A percentile compares a stretch with the other conserved stretches of the same genome.
Evolutionary conservation across 169 alveolate genomes (phyloP).

Genomic region (Amoebophrya sp.): DNA sequence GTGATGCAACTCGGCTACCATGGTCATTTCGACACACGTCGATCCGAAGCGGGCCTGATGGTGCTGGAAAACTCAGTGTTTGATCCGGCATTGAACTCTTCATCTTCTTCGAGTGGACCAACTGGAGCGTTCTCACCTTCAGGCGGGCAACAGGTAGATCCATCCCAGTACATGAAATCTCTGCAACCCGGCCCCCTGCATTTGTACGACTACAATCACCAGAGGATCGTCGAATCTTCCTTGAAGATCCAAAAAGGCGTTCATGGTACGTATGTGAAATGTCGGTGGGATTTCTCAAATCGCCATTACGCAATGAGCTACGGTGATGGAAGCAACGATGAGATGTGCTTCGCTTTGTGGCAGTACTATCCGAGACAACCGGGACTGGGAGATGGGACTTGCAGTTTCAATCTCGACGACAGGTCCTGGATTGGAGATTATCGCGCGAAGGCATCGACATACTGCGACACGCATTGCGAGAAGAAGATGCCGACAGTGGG

Average conservation of each 20-base stretch:
- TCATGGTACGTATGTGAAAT: background rate
- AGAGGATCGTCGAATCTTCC: background rate
- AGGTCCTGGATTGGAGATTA: background rate
- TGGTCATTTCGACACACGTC: background rate
- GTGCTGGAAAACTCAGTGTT: background rate
- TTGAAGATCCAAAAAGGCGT: background rate
- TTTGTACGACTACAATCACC: background rate
- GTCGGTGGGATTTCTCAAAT: background rate
- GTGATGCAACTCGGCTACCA: conserved; percentile 9
- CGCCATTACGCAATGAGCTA: background rate
- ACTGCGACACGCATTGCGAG: background rate
- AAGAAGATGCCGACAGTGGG: too few relatives aligned
- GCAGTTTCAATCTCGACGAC: background rate
- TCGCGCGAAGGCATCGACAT: background rate
- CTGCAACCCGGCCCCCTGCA: too few relatives aligned
- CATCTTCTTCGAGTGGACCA: too few relatives aligned
- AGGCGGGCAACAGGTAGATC: too few relatives aligned
- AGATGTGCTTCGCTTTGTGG: conserved; percentile 20
- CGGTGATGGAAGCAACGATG: background rate
- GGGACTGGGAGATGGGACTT: background rate
- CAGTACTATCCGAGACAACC: conserved; percentile 18
- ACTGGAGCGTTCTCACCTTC: background rate
- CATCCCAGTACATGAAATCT: too few relatives aligned
- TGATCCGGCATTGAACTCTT: too few relatives aligned
- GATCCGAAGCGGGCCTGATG: conserved; percentile 10